Base-by-base conservation (phyloP, 169 alveolate species). In the Babesia gibsoni region DNA sequence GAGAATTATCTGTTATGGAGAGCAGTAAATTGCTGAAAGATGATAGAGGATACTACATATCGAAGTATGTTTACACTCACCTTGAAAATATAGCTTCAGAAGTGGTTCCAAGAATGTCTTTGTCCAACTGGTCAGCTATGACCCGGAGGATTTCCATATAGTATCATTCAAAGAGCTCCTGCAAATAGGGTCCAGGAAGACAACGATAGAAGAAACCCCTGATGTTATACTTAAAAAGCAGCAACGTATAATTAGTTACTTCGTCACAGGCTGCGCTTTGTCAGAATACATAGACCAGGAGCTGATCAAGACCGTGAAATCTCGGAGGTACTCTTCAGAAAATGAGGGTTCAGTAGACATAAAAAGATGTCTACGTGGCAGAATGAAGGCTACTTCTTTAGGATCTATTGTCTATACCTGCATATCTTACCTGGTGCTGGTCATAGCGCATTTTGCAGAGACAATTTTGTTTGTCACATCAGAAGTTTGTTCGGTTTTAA, bases 111-210 rank as follows among this genome's bases (percentile, higher is more conserved):
- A 5, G 4, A 7, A 4, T 25, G 3, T 27, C 22, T n/a, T 6
- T 18, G 59, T 43, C 7, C 72, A 43, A 7, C 36, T 61, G 43
- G 59, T 61, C 35, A 41, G 33, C 49, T 61, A 61, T 36, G 32
- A 12, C 14, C 37, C 27, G 14, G 33, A 61, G 22, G 72, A 61
- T 35, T 61, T 61, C 33, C 27, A 32, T 29, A 58, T 45, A 16
- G 46, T 61, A n/a, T 43, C 72, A 4, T 61, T 25, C 58, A 5
- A 25, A 12, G 72, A 61, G 59, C 48, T 61, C 33, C 32, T n/a
- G 22, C 16, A 22, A 23, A 9, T 61, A 14, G 35, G 52, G 2
- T n/a, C 41, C 12, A 45, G n/a, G 10, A 18, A 16, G 20, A 36
- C 14, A 42, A 9, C 5, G n/a, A 42, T 30, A 0, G 0, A 2